These are phyloP conservation scores for Blumeria graminis DNA, from an alignment of 2,329 filamentous ascomycete species.

Conservation along the genomic window DNA sequence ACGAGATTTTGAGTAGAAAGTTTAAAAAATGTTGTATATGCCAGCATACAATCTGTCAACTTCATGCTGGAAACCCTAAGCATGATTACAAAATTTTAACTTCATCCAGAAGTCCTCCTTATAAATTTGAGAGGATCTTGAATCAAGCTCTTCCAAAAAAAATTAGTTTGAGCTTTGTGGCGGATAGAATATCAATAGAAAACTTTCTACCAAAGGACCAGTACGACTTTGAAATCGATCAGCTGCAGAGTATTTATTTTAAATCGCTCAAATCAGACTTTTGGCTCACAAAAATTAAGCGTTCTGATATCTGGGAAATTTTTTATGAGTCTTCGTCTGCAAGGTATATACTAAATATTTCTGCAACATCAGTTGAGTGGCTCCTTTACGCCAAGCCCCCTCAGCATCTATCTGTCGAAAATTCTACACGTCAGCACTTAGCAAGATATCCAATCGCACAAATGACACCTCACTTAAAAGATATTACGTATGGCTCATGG, in stretches of 20 bases:
- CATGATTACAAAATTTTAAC: constrained; percentile 13
- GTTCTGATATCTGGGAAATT: constrained; percentile 19
- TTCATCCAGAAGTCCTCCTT: constrained; percentile 16
- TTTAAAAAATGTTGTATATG: constrained; percentile 27
- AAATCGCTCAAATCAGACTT: constrained; percentile 13
- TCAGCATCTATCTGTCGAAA: constrained; percentile 5
- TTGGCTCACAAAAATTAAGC: constrained; percentile 14
- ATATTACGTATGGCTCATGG: constrained; percentile 20
- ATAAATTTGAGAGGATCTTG: constrained; percentile 21
- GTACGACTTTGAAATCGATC: neutral
- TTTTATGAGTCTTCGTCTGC: constrained; percentile 18
- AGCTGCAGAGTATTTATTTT: constrained; percentile 7
- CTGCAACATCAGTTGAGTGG: constrained; percentile 19
- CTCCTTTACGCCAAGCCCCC: constrained; percentile 20
- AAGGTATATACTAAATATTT: constrained; percentile 18
- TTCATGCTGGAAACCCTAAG: constrained; percentile 26
- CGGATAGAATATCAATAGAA: neutral
- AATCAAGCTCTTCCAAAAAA: constrained; percentile 20
- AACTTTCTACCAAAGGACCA: constrained; percentile 1
- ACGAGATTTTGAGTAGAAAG: constrained; percentile 15
- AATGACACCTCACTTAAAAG: constrained; percentile 17
- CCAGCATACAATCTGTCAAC: constrained; percentile 26
- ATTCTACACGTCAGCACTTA: constrained; percentile 16
- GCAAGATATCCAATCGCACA: constrained; percentile 23
- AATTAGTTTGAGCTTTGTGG: constrained; percentile 12